Base-by-base conservation (phyloP, 805 yeast genomes). In the Hanseniaspora thailandica region DNA sequence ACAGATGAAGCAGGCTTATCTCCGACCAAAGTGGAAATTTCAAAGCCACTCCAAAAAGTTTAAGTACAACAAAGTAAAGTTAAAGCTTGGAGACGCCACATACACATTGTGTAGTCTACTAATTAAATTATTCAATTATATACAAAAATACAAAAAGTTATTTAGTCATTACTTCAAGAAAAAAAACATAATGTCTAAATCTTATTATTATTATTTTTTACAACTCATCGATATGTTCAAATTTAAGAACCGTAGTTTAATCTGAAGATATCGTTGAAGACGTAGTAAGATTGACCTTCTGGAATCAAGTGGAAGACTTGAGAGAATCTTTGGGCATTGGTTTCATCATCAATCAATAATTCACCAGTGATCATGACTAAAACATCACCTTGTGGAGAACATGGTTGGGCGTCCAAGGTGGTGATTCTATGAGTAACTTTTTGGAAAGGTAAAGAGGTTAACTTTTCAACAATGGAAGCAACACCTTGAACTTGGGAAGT, bases 321-420 rank as follows among this genome's bases (percentile, higher is more conserved):
- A 31, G 97, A 86, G 73, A 89, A 93, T 72, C 96, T 82, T 71
- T 90, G 97, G 55, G 97, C 80, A 70, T 87, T 88, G 67, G 82
- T 85, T 74, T 93, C 97, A 58, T 90, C 97, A 68, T 93, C 98
- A 58, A 75, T 71, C 62, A 88, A 71, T 60, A 93, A 77, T 70
- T 86, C 96, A 58, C 98, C 98, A 53, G 98, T 93, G 62, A 93
- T 97, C 93, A 93, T 83, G 52, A 90, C 97, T 62, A 93, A 76
- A 54, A 93, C 95, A 66, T 90, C 97, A 57, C 93, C 90, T 62
- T 74, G 78, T 55, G 95, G 86, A 55, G 95, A 84, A 36, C 94
- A 96, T 47, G 98, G 98, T 73, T 93, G 98, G 45, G 97, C 97
- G 65, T 93, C 97, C 65, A 93, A 77, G 43, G 97, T 90, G 53